phyloP scores from a whole-genome alignment of 768 basidiomycete genomes.

The Auriculariales sp. region DNA sequence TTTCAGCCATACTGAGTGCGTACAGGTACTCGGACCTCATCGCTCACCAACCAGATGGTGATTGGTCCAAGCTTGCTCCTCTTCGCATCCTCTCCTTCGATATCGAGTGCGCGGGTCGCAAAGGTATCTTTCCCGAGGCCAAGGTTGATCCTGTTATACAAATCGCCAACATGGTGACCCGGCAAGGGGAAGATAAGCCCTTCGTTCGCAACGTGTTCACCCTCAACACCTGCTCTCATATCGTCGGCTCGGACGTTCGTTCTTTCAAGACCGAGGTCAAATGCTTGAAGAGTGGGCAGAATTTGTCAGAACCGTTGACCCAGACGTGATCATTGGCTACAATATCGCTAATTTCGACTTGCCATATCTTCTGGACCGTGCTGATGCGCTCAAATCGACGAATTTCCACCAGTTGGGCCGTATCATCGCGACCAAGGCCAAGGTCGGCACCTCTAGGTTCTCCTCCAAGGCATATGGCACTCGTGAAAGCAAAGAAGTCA shows the following conservation, averaged over 20 bases:
- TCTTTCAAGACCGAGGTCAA: constrained; percentile 61
- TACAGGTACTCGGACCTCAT: constrained; percentile 76
- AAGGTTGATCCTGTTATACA: constrained; percentile 89
- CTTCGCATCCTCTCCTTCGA: constrained; percentile 92
- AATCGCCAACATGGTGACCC: constrained; percentile 97
- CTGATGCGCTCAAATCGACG: constrained; percentile 56
- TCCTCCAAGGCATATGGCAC: constrained; percentile 96
- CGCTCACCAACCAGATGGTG: constrained; percentile 82
- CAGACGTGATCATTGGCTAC: constrained; percentile 93
- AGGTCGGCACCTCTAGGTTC: too few species aligned
- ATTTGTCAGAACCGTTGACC: constrained; percentile 81
- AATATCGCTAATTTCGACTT: constrained; percentile 92
- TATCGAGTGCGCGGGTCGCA: constrained; percentile 96
- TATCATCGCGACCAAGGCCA: constrained; percentile 43
- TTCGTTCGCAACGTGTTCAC: constrained; percentile 97
- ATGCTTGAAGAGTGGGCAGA: constrained; percentile 79
- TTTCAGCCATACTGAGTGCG: too few species aligned
- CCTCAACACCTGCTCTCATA: constrained; percentile 83
- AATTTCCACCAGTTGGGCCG: constrained; percentile 67
- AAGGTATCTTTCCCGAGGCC: constrained; percentile 94
- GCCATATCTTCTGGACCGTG: constrained; percentile 88
- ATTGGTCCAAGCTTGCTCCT: constrained; percentile 87
- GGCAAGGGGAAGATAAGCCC: constrained; percentile 86
- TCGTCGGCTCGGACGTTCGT: constrained; percentile 94
- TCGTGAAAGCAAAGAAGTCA: constrained; percentile 89